Percentiles rank a stretch among this genome's conserved stretches.
Evolutionary conservation across 148 eudicot species (phyloP).

Genomic region (Fagopyrum tataricum): DNA sequence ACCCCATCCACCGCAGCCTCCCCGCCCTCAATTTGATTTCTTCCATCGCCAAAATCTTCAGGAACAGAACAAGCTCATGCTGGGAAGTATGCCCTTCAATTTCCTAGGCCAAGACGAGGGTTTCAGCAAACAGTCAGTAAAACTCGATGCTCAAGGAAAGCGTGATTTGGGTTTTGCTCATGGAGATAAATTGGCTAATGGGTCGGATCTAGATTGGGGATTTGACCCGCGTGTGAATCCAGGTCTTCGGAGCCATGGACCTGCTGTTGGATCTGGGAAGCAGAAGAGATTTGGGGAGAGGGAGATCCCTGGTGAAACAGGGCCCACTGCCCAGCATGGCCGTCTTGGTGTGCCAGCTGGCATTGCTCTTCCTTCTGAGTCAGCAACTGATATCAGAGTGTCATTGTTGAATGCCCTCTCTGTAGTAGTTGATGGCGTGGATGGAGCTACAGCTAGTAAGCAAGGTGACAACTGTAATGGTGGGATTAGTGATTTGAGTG

Average conservation of each 20-base stretch:
- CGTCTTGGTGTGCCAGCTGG: constrained; percentile 43
- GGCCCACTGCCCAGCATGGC: constrained; percentile 40
- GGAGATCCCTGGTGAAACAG: constrained; percentile 16
- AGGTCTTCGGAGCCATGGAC: constrained; percentile 19
- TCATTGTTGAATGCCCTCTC: constrained; percentile 34
- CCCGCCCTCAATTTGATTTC: constrained; percentile 28
- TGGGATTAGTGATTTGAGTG: constrained; percentile 51
- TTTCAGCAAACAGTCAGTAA: background rate
- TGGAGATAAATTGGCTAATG: constrained; percentile 19
- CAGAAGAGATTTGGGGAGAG: constrained; percentile 19
- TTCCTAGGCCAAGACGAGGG: background rate
- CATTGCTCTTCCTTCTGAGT: constrained; percentile 37
- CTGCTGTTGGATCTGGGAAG: constrained; percentile 21
- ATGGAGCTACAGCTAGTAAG: constrained; percentile 3
- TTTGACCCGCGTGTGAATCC: constrained; percentile 19
- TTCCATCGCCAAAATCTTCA: constrained; percentile 16
- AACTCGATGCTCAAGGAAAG: constrained; percentile 16
- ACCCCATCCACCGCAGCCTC: constrained; percentile 10
- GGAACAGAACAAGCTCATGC: constrained; percentile 23
- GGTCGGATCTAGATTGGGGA: constrained; percentile 19
- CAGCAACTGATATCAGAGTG: constrained; percentile 44
- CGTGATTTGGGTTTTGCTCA: constrained; percentile 18
- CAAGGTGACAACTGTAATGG: constrained; percentile 11
- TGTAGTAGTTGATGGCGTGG: constrained; percentile 18
- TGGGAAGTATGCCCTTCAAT: constrained; percentile 28